Evolutionary conservation across 371 early-diverging fungal species (phyloP), one percentile per base, ranked within the genome.

Genomic region (Rhizopus microsporus): DNA sequence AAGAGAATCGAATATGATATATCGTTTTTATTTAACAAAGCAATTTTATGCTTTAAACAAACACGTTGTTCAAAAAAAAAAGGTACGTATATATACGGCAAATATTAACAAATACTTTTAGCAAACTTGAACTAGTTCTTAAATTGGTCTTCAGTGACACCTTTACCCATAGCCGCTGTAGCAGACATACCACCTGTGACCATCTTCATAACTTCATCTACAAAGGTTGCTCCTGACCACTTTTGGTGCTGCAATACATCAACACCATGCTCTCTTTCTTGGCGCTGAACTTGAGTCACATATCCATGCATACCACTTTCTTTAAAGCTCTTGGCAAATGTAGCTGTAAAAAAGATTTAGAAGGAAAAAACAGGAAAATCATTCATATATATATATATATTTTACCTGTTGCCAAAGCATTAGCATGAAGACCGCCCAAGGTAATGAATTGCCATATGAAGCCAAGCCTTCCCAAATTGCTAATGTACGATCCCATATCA

Each of bases 371-470:
- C 8, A 16, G 3, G 46, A 45, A 17, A n/a, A 12, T n/a, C 5
- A 39, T 13, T 7, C 31, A 51, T 16, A 10, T 30, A 5, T 10
- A 7, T 10, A 34, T n/a, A 5, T 23, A 4, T 23, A 10, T 12
- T 45, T 54, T 40, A 72, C 70, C 63, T 45, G 82, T 75, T 43
- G 85, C 81, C 29, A 91, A 75, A 10, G 93, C 94, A 63, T 94
- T 91, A 60, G 93, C 90, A 74, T 98, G 98, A 83, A 98, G 94
- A 65, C 98, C 98, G 63, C 91, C 98, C 29, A 98, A 81, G 15
- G 98, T 98, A 70, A 97, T 97, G 80, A 98, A 98, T 76, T 98
- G 97, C 97, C 97, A 98, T 39, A 83, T 85, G 75, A 97, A 97
- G 29, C 97, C 97, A n/a, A 97, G 86, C 68, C 83, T 82, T 56